These are phyloP conservation scores for Saccharomycopsis synnaedendra DNA, from an alignment of 805 yeast species.

Conservation along the genomic window DNA sequence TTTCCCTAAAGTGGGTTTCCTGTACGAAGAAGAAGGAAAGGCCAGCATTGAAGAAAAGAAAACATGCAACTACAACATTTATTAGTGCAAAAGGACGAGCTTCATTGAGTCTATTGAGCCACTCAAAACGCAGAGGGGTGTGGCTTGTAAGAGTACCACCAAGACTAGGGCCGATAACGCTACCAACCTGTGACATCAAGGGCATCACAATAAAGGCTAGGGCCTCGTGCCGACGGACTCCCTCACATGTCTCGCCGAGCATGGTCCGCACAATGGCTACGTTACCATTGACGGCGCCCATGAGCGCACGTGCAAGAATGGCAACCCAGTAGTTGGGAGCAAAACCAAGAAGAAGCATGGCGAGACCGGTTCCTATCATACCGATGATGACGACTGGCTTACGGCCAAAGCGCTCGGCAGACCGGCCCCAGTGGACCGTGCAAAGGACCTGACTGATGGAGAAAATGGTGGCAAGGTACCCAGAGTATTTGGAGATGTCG, in stretches of 20 bases:
- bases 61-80: conserved; percentile 32
- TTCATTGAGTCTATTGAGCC: conserved; percentile 23
- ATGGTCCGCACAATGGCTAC: conserved; percentile 51
- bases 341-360: conserved; percentile 42
- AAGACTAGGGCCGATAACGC: conserved; percentile 48
- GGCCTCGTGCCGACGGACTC: conserved; percentile 46
- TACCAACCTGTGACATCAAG: conserved; percentile 48
- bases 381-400: conserved; percentile 45
- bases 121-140: conserved; percentile 15
- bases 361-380: conserved; percentile 36
- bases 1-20: conserved; percentile 35
- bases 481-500: conserved; percentile 47
- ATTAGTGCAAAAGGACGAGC: conserved; percentile 42
- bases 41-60: conserved; percentile 26
- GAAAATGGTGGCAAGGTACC: conserved; percentile 48
- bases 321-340: conserved; percentile 43
- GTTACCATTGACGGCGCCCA: conserved; percentile 54
- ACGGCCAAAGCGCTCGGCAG: conserved; percentile 45
- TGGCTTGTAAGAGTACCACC: conserved; percentile 39
- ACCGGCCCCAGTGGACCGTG: conserved; percentile 49
- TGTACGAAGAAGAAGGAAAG: conserved; percentile 37
- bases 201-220: conserved; percentile 53
- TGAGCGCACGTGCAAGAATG: conserved; percentile 38
- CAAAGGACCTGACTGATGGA: conserved; percentile 48
- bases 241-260: conserved; percentile 43